Evolutionary conservation across 2,329 filamentous ascomycete species (phyloP), one percentile per base, ranked within the genome.

Genomic region (Sclerotinia subarctica): DNA sequence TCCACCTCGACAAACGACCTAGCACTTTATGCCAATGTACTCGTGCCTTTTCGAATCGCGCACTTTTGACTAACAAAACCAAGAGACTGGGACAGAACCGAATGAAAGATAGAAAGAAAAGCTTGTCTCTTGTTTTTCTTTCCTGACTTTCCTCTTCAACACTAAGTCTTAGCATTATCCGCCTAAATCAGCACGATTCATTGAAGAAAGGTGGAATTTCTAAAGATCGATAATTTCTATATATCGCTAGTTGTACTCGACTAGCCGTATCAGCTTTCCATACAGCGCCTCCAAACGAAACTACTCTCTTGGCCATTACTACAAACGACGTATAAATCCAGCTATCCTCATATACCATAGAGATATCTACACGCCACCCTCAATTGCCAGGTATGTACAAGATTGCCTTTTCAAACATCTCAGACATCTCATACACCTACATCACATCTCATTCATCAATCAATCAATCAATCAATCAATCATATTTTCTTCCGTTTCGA

Each of bases 1-100:
- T 66, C 64, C 64, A 66, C 64, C 47, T 62, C 49, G 46, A 66
- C 38, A 47, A 47, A 60, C 54, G 54, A 54, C 29, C 47, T 60
- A 60, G 29, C 26, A 60, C 19, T 47, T 60, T 60, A 60, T 60
- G 57, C 57, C 57, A 44, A 32, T 26, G 19, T 24, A 47, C 57
- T 60, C 58, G 2, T 44, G 35, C 56, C 26, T 32, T 46, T 49
- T 38, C 29, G 24, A 3, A 62, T 51, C 58, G 21, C 58, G 44
- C 29, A 49, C 44, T 35, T 21, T 62, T 13, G 29, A 49, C 46
- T 3, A 35, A 49, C 44, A 24, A 49, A 62, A 62, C 44, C 44
- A 62, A 49, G 29, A 21, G 58, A 35, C 29, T 49, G 44, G 44
- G 35, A 49, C 44, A 44, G 58, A 15, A 26, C 29, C 21, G 26